These are phyloP conservation scores for Pyrenopolyporus hunteri DNA, from an alignment of 495 filamentous ascomycete genomes.

Conservation along the genomic window DNA sequence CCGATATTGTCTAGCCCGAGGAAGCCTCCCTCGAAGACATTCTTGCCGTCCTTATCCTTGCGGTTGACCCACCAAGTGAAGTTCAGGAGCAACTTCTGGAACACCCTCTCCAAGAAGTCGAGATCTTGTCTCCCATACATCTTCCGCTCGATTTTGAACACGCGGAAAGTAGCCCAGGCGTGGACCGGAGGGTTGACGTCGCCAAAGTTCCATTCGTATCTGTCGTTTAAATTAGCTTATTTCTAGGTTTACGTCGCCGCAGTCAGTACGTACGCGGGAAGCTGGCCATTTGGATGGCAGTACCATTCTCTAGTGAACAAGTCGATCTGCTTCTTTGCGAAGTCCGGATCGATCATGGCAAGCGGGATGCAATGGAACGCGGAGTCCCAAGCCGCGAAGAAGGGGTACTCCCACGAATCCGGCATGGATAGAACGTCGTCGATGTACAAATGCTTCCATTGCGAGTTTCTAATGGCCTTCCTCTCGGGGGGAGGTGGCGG, in stretches of 20 bases:
- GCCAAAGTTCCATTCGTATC: slow-evolving; percentile 97
- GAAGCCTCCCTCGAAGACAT: slow-evolving; percentile 96
- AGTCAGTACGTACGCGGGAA: slow-evolving; percentile 58
- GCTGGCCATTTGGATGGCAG: slow-evolving; percentile 97
- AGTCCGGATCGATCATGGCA: slow-evolving; percentile 96
- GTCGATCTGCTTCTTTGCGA: slow-evolving; percentile 96
- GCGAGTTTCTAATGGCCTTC: slow-evolving; percentile 80
- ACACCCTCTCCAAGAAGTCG: slow-evolving; percentile 94
- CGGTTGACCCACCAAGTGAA: slow-evolving; percentile 99
- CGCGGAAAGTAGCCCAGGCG: slow-evolving; percentile 92
- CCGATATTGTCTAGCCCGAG: slow-evolving; percentile 97
- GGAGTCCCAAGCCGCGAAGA: slow-evolving; percentile 97
- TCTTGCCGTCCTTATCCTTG: slow-evolving; percentile 91
- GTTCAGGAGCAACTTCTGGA: slow-evolving; percentile 93
- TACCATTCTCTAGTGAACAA: slow-evolving; percentile 97
- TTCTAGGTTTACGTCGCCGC: neutral
- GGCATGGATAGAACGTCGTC: slow-evolving; percentile 97
- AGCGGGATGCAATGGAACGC: slow-evolving; percentile 96
- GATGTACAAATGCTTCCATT: slow-evolving; percentile 92
- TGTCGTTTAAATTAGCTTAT: slow-evolving; percentile 43
- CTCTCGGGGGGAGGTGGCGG: slow-evolving; percentile 82
- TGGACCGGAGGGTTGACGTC: slow-evolving; percentile 97
- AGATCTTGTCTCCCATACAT: slow-evolving; percentile 93
- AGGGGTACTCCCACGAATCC: slow-evolving; percentile 98
- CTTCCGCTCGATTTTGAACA: slow-evolving; percentile 97